Evolutionary conservation across 495 filamentous ascomycete genomes (phyloP), one percentile per base, ranked within the genome.

Genomic region (Aspergillus nanangensis): DNA sequence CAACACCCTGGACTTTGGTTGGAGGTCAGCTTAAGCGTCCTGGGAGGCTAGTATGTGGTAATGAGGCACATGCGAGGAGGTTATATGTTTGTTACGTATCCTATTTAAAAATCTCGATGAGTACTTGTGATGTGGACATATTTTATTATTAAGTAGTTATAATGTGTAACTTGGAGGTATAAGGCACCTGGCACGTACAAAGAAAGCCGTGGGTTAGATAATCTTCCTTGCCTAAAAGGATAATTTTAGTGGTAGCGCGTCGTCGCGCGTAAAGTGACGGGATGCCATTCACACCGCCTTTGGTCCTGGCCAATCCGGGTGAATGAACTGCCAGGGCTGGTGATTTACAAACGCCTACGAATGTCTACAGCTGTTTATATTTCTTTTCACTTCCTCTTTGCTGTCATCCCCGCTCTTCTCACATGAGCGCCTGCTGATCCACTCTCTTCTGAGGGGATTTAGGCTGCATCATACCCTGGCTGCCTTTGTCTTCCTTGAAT

Each of bases 21-120:
- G 14, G 21, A 40, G 4, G 38, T 21, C 19, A 27, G n/a, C 14
- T 31, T 27, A 14, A 42, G 39, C 24, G 43, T 35, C 25, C 40
- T 42, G 44, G 18, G 18, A 46, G 50, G 48, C 38, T 33, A 39
- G 38, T 13, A 44, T 39, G 45, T 38, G 48, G 54, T 39, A 41
- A 48, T 42, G 41, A 52, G 43, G 47, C 27, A 41, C 50, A 37
- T 51, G 46, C 36, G 44, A 50, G 44, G 45, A 33, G 49, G 48
- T 49, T 57, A 51, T 41, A 65, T 56, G 60, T 51, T 38, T 57
- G 53, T 60, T 52, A 57, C 61, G 55, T 65, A 57, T 55, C 55
- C 47, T 62, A 52, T 56, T 52, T 29, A 36, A 44, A 42, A 50
- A 52, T 47, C 53, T 60, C 48, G 19, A 53, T 45, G 55, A 53